These are phyloP conservation scores for Termitomyces sp. DNA, from an alignment of 768 basidiomycete species.

Conservation along the genomic window DNA sequence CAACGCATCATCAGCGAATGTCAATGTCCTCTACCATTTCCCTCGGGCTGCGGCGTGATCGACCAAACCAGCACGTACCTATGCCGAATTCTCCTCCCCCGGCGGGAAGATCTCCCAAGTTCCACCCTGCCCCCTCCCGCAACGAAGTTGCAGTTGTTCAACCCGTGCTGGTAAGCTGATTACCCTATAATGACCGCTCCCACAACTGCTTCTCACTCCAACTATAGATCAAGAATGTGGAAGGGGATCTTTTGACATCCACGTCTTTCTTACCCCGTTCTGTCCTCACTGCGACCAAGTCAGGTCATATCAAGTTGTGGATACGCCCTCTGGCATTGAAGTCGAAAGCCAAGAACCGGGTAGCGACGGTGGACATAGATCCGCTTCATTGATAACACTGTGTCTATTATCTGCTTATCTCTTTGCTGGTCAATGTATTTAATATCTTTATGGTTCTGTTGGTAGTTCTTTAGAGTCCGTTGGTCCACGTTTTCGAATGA, in stretches of 20 bases:
- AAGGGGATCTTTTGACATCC: conserved; percentile 70
- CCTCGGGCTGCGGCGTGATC: conserved; percentile 59
- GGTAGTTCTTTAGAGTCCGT: too few relatives aligned
- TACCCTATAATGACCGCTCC: not conserved
- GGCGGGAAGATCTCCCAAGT: conserved; percentile 45
- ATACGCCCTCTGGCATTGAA: conserved; percentile 61
- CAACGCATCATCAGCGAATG: conserved; percentile 64
- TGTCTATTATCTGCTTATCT: not conserved
- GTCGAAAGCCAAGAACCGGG: conserved; percentile 21
- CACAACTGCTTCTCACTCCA: not conserved
- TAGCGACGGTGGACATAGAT: conserved; percentile 9
- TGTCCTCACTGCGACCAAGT: conserved; percentile 74
- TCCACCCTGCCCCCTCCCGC: conserved; percentile 85
- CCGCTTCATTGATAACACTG: conserved; percentile 3
- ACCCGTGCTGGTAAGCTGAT: conserved; percentile 71
- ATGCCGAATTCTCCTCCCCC: conserved; percentile 27
- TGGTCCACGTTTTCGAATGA: too few relatives aligned
- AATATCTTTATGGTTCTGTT: conserved; percentile 3
- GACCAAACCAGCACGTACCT: conserved; percentile 54
- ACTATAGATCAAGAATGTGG: conserved; percentile 71
- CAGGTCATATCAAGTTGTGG: conserved; percentile 81
- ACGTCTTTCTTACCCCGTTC: conserved; percentile 75
- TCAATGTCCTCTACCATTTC: conserved; percentile 80
- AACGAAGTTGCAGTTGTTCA: conserved; percentile 89
- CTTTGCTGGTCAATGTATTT: not conserved